Evolutionary conservation across 2,329 filamentous ascomycete genomes (phyloP), one percentile per base, ranked within the genome.

Genomic region (Cladophialophora immunda): DNA sequence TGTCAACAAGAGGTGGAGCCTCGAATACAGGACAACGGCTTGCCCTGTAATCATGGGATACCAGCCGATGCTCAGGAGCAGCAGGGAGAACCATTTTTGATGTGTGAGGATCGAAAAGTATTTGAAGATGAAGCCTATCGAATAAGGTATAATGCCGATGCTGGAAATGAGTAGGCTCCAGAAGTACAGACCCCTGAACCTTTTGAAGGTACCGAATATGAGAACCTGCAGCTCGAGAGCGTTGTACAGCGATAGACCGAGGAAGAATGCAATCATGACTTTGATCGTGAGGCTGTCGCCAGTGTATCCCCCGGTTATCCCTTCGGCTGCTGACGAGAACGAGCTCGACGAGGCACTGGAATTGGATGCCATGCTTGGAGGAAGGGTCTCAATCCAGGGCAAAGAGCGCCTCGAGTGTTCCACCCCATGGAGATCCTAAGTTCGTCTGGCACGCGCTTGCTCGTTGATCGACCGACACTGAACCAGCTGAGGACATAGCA

Each of bases 211-310:
- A 66, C 81, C 78, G 59, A 83, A 83, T 64, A 84, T 77, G 53
- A 84, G 79, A 50, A 83, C 76, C 65, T 81, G 76, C 30, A 85
- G 78, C 65, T 85, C 83, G 54, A 83, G 73, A 53, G 81, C 81
- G 69, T 84, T 85, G 71, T 85, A 85, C 77, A 81, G 81, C 41
- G 82, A 78, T 53, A 85, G 76, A 6, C 78, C 81, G 17, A 81
- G 78, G 63, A 85, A 80, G 9, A 81, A 80, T 8, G 78, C 79
- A 67, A 84, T 82, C 62, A 78, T 75, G 67, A 82, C 80, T 62
- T 80, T 75, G 65, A 80, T 72, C 13, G 75, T 77, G 59, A 80
- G 70, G 58, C 76, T 75, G 25, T 73, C 63, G 57, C 76, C 76
- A 17, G 67, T 65, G 54, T 70, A 70, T 29, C 68, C 68, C 5